These are phyloP conservation scores for Fusarium buharicum DNA, from an alignment of 2,329 filamentous ascomycete species.

Conservation along the genomic window DNA sequence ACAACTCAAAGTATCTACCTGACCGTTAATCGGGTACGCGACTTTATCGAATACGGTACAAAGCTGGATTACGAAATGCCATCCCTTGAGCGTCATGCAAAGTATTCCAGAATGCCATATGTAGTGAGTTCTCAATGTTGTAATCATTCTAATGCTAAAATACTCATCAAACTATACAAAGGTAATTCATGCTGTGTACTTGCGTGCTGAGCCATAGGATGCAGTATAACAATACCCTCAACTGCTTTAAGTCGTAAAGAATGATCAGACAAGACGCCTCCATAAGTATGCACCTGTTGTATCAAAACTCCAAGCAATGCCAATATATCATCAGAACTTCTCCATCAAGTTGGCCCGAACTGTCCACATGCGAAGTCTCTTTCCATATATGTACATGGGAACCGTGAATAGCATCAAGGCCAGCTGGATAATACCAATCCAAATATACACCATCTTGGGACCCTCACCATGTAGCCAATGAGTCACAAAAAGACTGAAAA, in stretches of 20 bases:
- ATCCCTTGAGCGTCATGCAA: neutral
- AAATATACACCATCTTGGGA: slow-evolving; percentile 80
- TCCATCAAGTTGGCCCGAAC: slow-evolving; percentile 88
- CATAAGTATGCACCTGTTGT: slow-evolving; percentile 1
- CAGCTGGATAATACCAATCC: slow-evolving; percentile 87
- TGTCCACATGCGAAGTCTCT: slow-evolving; percentile 93
- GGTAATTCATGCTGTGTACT: slow-evolving; percentile 2
- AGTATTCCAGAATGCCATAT: neutral
- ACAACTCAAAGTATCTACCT: no score
- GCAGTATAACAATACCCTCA: slow-evolving; percentile 2
- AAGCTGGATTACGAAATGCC: neutral
- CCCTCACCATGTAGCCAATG: slow-evolving; percentile 82
- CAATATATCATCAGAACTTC: slow-evolving; percentile 60
- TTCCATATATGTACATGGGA: slow-evolving; percentile 95
- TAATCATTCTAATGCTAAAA: neutral
- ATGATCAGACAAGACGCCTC: slow-evolving; percentile 2
- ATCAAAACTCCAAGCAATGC: slow-evolving; percentile 24
- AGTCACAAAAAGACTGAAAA: slow-evolving; percentile 90
- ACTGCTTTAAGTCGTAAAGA: slow-evolving; percentile 8
- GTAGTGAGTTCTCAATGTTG: neutral
- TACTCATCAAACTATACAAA: slow-evolving; percentile 4
- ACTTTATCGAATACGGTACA: no score
- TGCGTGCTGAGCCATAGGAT: slow-evolving; percentile 12
- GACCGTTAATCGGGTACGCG: no score
- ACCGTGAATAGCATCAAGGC: slow-evolving; percentile 78